These are phyloP conservation scores for Crassisporium funariophilum DNA, from an alignment of 768 basidiomycete genomes.

Conservation along the genomic window DNA sequence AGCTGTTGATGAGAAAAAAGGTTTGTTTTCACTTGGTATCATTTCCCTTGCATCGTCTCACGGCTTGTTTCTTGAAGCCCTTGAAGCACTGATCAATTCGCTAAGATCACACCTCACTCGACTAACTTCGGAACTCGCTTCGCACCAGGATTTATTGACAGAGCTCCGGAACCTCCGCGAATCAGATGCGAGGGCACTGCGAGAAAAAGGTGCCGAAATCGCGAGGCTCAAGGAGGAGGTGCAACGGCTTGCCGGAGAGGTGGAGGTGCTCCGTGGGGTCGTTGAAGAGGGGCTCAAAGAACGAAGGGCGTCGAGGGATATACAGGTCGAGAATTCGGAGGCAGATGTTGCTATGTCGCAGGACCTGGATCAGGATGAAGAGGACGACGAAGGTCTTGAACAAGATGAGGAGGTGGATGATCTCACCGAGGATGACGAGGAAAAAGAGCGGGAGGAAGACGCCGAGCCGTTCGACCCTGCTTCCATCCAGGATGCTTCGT, in stretches of 20 bases:
- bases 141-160: slow-evolving; percentile 69
- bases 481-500: slow-evolving; percentile 21
- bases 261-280: slow-evolving; percentile 82
- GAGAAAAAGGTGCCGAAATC: slow-evolving; percentile 68
- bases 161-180: slow-evolving; percentile 68
- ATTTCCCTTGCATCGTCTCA: background rate
- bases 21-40: slow-evolving; percentile 37
- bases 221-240: slow-evolving; percentile 72
- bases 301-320: slow-evolving; percentile 57
- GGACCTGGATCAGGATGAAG: slow-evolving; percentile 30
- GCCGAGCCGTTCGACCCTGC: slow-evolving; percentile 39
- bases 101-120: slow-evolving; percentile 76
- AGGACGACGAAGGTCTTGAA: slow-evolving; percentile 20
- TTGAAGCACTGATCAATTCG: slow-evolving; percentile 77
- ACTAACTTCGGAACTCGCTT: slow-evolving; percentile 76
- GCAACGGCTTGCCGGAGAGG: slow-evolving; percentile 80
- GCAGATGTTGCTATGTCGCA: slow-evolving; percentile 38
- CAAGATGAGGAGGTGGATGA: slow-evolving; percentile 20
- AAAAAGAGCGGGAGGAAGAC: slow-evolving; percentile 31
- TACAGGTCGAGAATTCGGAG: slow-evolving; percentile 22
- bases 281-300: slow-evolving; percentile 88
- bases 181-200: slow-evolving; percentile 55
- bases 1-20: slow-evolving; percentile 88
- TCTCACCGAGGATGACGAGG: slow-evolving; percentile 25
- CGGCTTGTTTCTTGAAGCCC: slow-evolving; percentile 46